Conservation (phyloP, 495 filamentous ascomycete species). For the Neurospora hispaniola region DNA sequence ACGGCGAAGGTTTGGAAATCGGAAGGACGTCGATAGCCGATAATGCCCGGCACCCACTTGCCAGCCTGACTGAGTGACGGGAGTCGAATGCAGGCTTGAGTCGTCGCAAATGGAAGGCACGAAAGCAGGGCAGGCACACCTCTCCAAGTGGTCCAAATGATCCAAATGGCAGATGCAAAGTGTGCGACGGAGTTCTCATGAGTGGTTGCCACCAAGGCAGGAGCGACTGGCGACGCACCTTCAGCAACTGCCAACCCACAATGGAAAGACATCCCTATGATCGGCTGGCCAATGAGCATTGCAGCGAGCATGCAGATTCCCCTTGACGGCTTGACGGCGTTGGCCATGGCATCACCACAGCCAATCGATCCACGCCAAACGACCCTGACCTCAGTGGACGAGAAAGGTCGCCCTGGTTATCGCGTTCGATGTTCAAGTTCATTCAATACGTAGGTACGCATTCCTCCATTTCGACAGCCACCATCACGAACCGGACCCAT, state of each 20-base stretch:
- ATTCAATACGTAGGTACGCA: too few species aligned
- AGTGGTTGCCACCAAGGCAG: not conserved
- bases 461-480: not conserved
- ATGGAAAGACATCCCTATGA: not conserved
- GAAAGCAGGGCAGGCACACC: not conserved
- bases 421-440: not conserved
- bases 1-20: not conserved
- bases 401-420: not conserved
- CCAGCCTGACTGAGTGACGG: not conserved
- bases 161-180: not conserved
- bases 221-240: not conserved
- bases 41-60: not conserved
- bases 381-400: not conserved
- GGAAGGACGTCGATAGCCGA: not conserved
- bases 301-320: not conserved
- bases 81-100: not conserved
- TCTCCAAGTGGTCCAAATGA: not conserved
- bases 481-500: not conserved
- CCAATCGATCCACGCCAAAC: slow-evolving; percentile 2
- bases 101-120: not conserved
- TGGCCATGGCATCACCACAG: not conserved
- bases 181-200: not conserved
- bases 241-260: not conserved
- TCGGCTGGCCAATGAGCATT: slow-evolving; percentile 3
- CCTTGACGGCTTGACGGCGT: not conserved